phyloP scores from a whole-genome alignment of 257 asterid genomes.

The Solanum lycopersicoides region DNA sequence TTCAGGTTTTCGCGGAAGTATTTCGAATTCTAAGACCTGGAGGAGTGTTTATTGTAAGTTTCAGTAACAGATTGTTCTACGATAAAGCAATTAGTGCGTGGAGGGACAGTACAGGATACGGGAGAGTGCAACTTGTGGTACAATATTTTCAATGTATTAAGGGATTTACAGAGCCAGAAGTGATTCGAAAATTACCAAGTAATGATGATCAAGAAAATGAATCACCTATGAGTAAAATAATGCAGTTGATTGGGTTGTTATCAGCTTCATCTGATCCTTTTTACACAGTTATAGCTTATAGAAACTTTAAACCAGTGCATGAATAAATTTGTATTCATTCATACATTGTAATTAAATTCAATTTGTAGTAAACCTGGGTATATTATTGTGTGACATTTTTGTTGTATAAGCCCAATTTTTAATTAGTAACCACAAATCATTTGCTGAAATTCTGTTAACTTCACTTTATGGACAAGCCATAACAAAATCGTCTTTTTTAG shows the following conservation, averaged over 20 bases:
- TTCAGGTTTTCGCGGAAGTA: conserved; percentile 58
- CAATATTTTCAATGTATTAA: conserved; percentile 71
- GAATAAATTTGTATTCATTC: conserved; percentile 3
- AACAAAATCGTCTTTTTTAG: not conserved
- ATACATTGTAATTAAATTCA: not conserved
- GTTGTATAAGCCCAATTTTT: not conserved
- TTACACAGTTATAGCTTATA: conserved; percentile 63
- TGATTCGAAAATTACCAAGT: conserved; percentile 27
- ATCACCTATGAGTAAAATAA: conserved; percentile 25
- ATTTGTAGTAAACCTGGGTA: not conserved
- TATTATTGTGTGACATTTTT: not conserved
- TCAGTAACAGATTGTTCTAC: conserved; percentile 68
- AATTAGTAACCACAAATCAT: not conserved
- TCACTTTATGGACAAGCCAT: not conserved
- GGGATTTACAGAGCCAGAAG: conserved; percentile 52
- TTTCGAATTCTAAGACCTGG: conserved; percentile 60
- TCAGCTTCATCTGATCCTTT: conserved; percentile 57
- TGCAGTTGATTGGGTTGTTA: conserved; percentile 26
- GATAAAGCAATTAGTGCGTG: conserved; percentile 69
- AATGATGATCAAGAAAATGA: not conserved
- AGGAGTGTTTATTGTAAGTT: conserved; percentile 66
- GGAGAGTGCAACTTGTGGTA: conserved; percentile 52
- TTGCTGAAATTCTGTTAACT: not conserved
- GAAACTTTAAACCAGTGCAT: conserved; percentile 49
- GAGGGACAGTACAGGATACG: conserved; percentile 57